These are phyloP conservation scores for Salix koriyanagi DNA, from an alignment of 345 rosid species.

Conservation along the genomic window DNA sequence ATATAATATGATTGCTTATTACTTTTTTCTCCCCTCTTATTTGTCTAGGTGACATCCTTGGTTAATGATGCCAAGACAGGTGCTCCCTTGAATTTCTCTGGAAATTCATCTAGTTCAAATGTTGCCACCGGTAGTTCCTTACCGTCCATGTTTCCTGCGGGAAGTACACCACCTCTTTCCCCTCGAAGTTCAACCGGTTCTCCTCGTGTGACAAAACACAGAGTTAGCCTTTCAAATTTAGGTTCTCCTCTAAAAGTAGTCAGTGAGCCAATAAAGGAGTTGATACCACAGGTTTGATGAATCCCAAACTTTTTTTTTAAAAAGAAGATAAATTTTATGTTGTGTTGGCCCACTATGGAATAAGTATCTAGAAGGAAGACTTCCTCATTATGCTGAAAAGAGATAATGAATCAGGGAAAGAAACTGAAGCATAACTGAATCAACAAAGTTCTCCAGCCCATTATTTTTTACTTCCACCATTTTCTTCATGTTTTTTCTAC, in stretches of 20 bases:
- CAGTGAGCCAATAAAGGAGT: constrained; percentile 72
- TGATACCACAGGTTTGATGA: constrained; percentile 82
- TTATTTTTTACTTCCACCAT: neutral
- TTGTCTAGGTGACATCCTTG: constrained; percentile 58
- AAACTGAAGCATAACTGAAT: neutral
- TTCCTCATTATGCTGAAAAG: neutral
- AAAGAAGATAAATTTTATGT: neutral
- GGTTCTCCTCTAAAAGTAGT: constrained; percentile 84
- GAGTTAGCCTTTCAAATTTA: constrained; percentile 74
- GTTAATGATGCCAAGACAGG: constrained; percentile 79
- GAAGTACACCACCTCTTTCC: constrained; percentile 95
- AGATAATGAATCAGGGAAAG: neutral
- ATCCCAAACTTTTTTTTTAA: neutral
- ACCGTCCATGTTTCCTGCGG: constrained; percentile 95
- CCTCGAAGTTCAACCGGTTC: constrained; percentile 88
- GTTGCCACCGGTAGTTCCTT: constrained; percentile 52
- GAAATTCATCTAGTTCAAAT: constrained; percentile 55
- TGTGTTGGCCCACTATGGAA: neutral
- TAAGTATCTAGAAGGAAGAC: too few species aligned
- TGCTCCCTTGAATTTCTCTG: constrained; percentile 62
- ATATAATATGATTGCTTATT: constrained; percentile 8
- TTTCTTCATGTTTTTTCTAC: neutral
- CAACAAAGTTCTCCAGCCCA: neutral
- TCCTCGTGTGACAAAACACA: constrained; percentile 74
- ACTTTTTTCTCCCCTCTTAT: neutral